Evolutionary conservation across 2,329 filamentous ascomycete genomes (phyloP).

Genomic region (Fusarium burgessii): DNA sequence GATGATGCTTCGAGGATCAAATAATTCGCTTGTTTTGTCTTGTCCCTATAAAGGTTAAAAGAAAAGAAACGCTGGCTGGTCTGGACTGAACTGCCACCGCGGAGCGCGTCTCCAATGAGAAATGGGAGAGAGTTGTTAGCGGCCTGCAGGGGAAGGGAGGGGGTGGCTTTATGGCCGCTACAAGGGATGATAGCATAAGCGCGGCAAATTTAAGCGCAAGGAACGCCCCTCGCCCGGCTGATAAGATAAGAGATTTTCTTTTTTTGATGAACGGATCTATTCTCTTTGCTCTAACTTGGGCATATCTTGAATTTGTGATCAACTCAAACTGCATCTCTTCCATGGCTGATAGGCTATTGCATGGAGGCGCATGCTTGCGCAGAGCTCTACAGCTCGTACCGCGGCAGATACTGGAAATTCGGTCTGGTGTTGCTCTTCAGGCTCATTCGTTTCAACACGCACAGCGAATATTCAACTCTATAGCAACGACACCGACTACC

Average conservation of each 20-base stretch:
- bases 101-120: conserved; percentile 45
- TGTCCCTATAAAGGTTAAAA: conserved; percentile 9
- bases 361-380: conserved; percentile 46
- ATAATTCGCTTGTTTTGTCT: conserved; percentile 25
- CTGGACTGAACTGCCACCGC: conserved; percentile 40
- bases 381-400: conserved; percentile 40
- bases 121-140: neutral
- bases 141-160: conserved; percentile 12
- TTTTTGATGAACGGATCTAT: neutral
- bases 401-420: conserved; percentile 9
- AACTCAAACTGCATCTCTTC: neutral
- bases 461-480: conserved; percentile 32
- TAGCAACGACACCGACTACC: neutral
- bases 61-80: conserved; percentile 35
- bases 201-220: conserved; percentile 29
- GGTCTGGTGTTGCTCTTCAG: conserved; percentile 18
- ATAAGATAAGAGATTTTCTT: conserved; percentile 45
- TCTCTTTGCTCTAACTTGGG: neutral
- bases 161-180: conserved; percentile 27
- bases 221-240: conserved; percentile 9
- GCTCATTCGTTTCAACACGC: conserved; percentile 17
- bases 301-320: neutral
- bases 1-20: neutral
- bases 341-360: conserved; percentile 48
- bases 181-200: neutral